phyloP scores from a whole-genome alignment of 192 early-diverging fungal genomes.

The Backusella liffmaniae region DNA sequence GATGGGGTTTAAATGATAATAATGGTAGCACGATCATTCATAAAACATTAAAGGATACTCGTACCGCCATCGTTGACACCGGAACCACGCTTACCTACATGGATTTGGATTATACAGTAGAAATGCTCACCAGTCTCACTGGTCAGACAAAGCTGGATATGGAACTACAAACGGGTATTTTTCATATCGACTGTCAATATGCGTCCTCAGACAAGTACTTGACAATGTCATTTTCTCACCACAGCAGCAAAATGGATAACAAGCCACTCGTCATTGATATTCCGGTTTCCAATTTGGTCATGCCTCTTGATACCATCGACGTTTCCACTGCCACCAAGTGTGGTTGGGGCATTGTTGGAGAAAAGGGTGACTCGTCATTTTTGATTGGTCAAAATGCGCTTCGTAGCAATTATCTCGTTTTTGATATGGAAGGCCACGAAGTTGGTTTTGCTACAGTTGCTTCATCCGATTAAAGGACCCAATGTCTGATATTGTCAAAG shows the following conservation, averaged over 20 bases:
- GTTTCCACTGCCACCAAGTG: constrained; percentile 3
- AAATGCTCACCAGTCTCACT: neutral
- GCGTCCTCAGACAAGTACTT: constrained; percentile 5
- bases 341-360: constrained; percentile 26
- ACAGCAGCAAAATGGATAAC: neutral
- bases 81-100: constrained; percentile 28
- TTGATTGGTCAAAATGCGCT: constrained; percentile 27
- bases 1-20: constrained; percentile 16
- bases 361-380: neutral
- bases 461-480: neutral
- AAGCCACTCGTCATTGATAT: constrained; percentile 24
- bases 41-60: neutral
- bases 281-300: constrained; percentile 19
- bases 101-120: neutral
- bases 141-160: neutral
- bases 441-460: constrained; percentile 15
- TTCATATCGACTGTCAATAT: constrained; percentile 16
- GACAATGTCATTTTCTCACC: constrained; percentile 11
- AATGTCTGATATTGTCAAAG: too few relatives aligned
- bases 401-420: constrained; percentile 17
- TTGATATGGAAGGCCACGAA: constrained; percentile 18
- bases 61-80: constrained; percentile 24
- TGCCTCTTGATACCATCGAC: constrained; percentile 22
- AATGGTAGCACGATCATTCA: neutral
- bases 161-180: constrained; percentile 5